These are phyloP conservation scores for Quercus wislizeni DNA, from an alignment of 306 rosid species.

Conservation along the genomic window DNA sequence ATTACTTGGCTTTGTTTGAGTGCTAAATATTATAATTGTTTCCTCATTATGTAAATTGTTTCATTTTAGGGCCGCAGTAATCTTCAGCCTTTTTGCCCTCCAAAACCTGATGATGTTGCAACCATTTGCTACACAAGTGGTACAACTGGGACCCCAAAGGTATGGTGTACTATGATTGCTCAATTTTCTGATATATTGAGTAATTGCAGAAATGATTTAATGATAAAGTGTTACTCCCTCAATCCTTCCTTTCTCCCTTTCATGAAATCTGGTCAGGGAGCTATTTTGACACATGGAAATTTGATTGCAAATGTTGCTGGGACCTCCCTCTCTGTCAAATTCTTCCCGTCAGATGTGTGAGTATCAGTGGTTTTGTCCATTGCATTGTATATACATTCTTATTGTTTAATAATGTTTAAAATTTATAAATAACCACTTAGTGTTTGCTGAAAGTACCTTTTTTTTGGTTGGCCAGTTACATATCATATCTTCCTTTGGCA, in stretches of 20 bases:
- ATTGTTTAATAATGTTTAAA: slow-evolving; percentile 7
- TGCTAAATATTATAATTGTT: background rate
- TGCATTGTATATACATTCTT: background rate
- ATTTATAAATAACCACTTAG: slow-evolving; percentile 17
- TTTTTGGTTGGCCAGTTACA: slow-evolving; percentile 58
- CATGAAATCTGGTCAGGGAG: slow-evolving; percentile 67
- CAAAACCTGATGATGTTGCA: slow-evolving; percentile 81
- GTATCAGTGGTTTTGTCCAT: slow-evolving; percentile 30
- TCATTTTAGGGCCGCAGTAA: slow-evolving; percentile 71
- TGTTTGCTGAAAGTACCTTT: slow-evolving; percentile 32
- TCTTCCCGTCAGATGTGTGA: slow-evolving; percentile 81
- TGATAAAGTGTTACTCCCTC: background rate
- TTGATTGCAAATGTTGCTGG: slow-evolving; percentile 92
- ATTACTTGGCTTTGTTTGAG: slow-evolving; percentile 22
- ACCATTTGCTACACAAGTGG: slow-evolving; percentile 99
- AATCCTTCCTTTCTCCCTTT: slow-evolving; percentile 18
- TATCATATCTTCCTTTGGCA: slow-evolving; percentile 97
- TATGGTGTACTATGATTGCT: slow-evolving; percentile 20
- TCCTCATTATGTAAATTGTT: slow-evolving; percentile 23
- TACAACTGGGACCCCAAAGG: slow-evolving; percentile 99
- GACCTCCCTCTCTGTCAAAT: slow-evolving; percentile 41
- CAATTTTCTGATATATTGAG: slow-evolving; percentile 19
- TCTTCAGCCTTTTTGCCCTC: slow-evolving; percentile 74
- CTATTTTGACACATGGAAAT: slow-evolving; percentile 81
- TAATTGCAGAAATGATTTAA: background rate